phyloP scores from a whole-genome alignment of 306 rosid genomes.

The Cercis canadensis region DNA sequence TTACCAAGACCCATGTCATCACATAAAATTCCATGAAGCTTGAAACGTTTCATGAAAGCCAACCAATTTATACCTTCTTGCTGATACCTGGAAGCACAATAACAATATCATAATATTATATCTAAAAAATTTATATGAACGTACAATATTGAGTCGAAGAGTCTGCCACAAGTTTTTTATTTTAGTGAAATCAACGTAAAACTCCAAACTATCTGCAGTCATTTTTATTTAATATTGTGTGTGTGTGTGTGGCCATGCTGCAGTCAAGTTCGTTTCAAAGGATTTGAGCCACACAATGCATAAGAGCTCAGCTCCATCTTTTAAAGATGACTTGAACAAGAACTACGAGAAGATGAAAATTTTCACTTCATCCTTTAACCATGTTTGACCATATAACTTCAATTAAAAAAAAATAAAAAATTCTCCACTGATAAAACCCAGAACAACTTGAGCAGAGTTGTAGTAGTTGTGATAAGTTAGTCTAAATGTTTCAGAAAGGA shows the following conservation, averaged over 20 bases:
- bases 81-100: slow-evolving; percentile 74
- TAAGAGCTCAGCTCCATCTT: not conserved
- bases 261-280: slow-evolving; percentile 3
- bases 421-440: not conserved
- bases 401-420: slow-evolving; percentile 8
- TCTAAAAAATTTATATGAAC: slow-evolving; percentile 1
- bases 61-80: slow-evolving; percentile 99
- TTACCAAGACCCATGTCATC: slow-evolving; percentile 99
- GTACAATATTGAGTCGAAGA: slow-evolving; percentile 30
- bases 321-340: not conserved
- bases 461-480: not conserved
- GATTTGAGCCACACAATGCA: not conserved
- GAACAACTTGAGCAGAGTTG: slow-evolving; percentile 2
- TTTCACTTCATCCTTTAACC: not conserved
- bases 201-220: too few relatives aligned
- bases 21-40: slow-evolving; percentile 99
- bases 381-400: not conserved
- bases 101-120: slow-evolving; percentile 26
- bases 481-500: not conserved
- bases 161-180: not conserved
- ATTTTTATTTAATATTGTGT: too few relatives aligned
- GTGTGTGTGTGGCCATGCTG: too few relatives aligned
- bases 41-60: slow-evolving; percentile 93
- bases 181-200: too few relatives aligned
- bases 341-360: slow-evolving; percentile 20